phyloP scores from a whole-genome alignment of 257 asterid species.

The Gardenia jasminoides region DNA sequence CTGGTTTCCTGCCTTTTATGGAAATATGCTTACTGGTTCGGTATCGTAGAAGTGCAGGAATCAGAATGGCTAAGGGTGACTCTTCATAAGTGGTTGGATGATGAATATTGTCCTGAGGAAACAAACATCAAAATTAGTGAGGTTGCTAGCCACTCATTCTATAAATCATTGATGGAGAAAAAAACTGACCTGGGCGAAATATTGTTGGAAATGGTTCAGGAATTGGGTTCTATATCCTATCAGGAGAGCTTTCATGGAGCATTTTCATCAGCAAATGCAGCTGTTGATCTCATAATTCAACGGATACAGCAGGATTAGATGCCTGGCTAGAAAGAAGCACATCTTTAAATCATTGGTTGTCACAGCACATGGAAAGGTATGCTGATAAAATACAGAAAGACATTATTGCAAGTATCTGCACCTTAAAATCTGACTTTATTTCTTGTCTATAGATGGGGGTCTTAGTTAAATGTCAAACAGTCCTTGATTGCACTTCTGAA shows the following conservation, averaged over 20 bases:
- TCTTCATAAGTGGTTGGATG: conserved; percentile 85
- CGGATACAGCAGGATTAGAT: conserved; percentile 43
- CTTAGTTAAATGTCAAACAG: background rate
- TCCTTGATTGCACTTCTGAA: background rate
- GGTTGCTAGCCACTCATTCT: conserved; percentile 65
- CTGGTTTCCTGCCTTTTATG: background rate
- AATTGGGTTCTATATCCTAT: conserved; percentile 76
- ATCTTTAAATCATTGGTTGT: background rate
- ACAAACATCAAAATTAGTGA: conserved; percentile 72
- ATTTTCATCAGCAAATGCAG: conserved; percentile 91
- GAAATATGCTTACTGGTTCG: conserved; percentile 5
- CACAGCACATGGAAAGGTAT: conserved; percentile 3
- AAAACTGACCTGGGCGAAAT: conserved; percentile 75
- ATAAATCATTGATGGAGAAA: conserved; percentile 55
- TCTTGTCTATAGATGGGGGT: background rate
- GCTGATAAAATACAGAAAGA: background rate
- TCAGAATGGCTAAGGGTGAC: conserved; percentile 78
- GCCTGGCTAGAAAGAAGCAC: background rate
- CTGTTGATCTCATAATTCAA: conserved; percentile 66
- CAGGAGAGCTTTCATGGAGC: conserved; percentile 98
- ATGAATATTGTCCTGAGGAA: conserved; percentile 88
- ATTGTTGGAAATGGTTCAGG: conserved; percentile 65
- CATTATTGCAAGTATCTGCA: background rate
- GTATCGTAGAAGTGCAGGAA: conserved; percentile 43
- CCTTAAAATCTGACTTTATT: background rate